Conservation (phyloP, 1,284 basidiomycete genomes). For the Coriolopsis trogii region DNA sequence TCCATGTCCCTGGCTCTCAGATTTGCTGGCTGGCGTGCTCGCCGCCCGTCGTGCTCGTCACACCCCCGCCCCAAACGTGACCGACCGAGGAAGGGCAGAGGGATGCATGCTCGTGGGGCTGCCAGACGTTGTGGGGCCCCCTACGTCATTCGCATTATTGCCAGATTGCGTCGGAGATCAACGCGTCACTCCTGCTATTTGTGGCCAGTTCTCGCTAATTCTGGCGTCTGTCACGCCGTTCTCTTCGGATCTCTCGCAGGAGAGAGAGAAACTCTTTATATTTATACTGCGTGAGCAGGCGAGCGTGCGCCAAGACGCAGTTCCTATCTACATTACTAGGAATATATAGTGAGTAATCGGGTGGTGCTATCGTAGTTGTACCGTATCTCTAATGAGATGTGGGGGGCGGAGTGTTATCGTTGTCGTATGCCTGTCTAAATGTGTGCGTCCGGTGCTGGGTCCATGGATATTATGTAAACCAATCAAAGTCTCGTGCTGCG, state of each 20-base stretch:
- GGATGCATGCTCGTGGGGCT: conserved; percentile 12
- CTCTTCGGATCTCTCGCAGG: background rate
- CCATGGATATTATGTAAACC: too few relatives aligned
- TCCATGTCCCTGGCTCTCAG: background rate
- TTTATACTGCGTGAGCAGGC: background rate
- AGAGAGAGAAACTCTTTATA: background rate
- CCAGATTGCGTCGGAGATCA: conserved; percentile 52
- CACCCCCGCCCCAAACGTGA: background rate
- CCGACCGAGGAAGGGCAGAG: background rate
- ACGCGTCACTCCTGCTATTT: conserved; percentile 35
- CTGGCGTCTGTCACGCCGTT: background rate
- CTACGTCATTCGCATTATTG: conserved; percentile 34
- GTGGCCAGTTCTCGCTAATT: background rate
- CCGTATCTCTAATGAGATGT: too few relatives aligned
- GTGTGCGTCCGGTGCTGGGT: too few relatives aligned
- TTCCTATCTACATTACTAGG: too few relatives aligned
- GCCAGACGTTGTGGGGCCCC: conserved; percentile 24
- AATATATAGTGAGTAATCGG: too few relatives aligned
- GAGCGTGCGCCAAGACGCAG: background rate
- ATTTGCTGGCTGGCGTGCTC: background rate
- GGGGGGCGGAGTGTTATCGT: too few relatives aligned
- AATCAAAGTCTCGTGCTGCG: too few relatives aligned
- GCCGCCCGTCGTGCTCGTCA: background rate
- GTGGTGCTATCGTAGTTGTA: too few relatives aligned
- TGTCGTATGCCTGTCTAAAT: too few relatives aligned